Conservation (phyloP, 257 asterid species). For the Petunia secreta region DNA sequence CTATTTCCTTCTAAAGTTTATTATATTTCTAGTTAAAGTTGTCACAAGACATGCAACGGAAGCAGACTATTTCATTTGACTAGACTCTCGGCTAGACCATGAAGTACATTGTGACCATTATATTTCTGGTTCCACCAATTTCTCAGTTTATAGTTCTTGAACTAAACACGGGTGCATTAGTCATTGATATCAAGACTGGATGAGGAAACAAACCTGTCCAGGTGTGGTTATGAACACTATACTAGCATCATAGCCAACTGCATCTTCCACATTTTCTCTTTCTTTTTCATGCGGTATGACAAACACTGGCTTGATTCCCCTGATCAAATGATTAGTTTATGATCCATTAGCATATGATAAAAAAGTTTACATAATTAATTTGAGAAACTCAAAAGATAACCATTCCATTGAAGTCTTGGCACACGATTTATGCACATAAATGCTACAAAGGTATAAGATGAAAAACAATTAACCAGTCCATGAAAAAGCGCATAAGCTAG, state of each 20-base stretch:
- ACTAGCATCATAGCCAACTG: slow-evolving; percentile 71
- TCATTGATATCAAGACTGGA: not conserved
- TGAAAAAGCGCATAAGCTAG: too few species aligned
- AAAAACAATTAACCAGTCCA: too few species aligned
- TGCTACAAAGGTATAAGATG: too few species aligned
- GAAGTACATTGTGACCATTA: not conserved
- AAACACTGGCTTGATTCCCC: slow-evolving; percentile 73
- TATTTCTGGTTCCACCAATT: not conserved
- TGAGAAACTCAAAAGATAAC: not conserved
- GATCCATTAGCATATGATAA: not conserved
- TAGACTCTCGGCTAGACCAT: not conserved
- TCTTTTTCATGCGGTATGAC: slow-evolving; percentile 90
- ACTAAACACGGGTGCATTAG: not conserved
- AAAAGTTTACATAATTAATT: not conserved
- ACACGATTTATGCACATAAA: too few species aligned
- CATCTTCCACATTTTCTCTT: slow-evolving; percentile 69
- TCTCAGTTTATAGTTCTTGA: not conserved
- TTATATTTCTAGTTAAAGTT: not conserved
- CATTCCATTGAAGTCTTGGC: too few species aligned
- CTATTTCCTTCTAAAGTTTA: not conserved
- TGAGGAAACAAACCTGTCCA: slow-evolving; percentile 63
- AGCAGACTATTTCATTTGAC: slow-evolving; percentile 3
- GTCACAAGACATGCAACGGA: not conserved
- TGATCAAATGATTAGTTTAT: slow-evolving; percentile 35
- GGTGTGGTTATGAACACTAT: slow-evolving; percentile 88